Evolutionary conservation across 225 moss, liverwort and hornwort species (phyloP).

Genomic region (Physcomitrellopsis africana): DNA sequence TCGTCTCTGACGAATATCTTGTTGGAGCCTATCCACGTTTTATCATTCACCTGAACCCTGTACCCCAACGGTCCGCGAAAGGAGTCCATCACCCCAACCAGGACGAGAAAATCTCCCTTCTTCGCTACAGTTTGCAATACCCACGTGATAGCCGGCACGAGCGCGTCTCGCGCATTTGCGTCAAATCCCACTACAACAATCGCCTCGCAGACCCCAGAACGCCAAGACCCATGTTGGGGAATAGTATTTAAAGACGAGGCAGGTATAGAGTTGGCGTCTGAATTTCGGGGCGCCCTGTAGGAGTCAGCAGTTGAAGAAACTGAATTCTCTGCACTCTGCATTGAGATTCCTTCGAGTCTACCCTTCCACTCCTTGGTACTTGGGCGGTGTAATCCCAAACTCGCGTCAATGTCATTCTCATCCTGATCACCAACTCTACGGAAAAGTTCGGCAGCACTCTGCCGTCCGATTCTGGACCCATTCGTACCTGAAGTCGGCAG

Average conservation of each 20-base stretch:
- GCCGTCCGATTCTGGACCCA: neutral
- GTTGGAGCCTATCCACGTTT: slow-evolving; percentile 47
- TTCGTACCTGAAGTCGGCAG: neutral
- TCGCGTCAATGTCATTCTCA: too few species aligned
- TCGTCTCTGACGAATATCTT: slow-evolving; percentile 31
- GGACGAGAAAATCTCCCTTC: slow-evolving; percentile 29
- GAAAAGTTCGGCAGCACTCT: neutral
- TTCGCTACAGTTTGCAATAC: slow-evolving; percentile 30
- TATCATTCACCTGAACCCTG: slow-evolving; percentile 47
- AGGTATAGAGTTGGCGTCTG: slow-evolving; percentile 19
- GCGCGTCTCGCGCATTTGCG: slow-evolving; percentile 39
- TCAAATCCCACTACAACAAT: slow-evolving; percentile 48
- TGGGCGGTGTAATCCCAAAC: neutral
- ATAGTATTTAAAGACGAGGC: neutral
- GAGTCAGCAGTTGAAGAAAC: slow-evolving; percentile 18
- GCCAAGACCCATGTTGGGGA: neutral
- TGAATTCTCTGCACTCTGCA: slow-evolving; percentile 2
- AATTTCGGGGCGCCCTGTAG: slow-evolving; percentile 28
- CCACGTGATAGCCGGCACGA: slow-evolving; percentile 37
- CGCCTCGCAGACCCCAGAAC: neutral
- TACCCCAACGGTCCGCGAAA: slow-evolving; percentile 55
- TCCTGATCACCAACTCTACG: neutral
- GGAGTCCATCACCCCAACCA: slow-evolving; percentile 43
- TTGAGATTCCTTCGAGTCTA: slow-evolving; percentile 9
- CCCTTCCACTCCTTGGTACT: slow-evolving; percentile 5